Percentiles rank a stretch among this genome's conserved stretches.
Conservation (phyloP, 2,329 filamentous ascomycete genomes). For the Biscogniauxia sp. region DNA sequence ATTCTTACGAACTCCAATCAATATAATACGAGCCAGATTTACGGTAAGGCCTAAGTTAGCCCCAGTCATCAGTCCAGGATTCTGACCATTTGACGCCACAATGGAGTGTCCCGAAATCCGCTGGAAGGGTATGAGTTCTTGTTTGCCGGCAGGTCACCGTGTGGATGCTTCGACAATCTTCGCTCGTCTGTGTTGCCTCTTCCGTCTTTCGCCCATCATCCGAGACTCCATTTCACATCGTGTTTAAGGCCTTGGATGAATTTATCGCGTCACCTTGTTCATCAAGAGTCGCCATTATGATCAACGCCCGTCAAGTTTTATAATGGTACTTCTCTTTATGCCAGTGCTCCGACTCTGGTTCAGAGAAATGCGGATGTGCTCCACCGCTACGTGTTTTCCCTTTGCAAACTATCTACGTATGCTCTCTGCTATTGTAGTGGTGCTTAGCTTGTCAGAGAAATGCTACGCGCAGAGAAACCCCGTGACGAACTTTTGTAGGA, state of each 20-base stretch:
- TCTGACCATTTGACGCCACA: not conserved
- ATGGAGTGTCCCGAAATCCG: not conserved
- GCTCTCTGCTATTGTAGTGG: not conserved
- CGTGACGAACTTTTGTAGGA: conserved; percentile 51
- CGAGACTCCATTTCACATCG: not conserved
- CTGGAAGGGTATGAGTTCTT: not conserved
- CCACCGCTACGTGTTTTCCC: not conserved
- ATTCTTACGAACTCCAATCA: not conserved
- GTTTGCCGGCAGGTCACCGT: not conserved
- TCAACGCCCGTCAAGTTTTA: not conserved
- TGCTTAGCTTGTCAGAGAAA: not conserved
- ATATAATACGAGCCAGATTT: not conserved
- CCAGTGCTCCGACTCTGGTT: not conserved
- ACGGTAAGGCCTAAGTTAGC: not conserved
- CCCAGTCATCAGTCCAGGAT: not conserved
- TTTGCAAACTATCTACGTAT: not conserved
- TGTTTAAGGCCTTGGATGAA: not conserved
- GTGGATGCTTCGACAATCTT: not conserved
- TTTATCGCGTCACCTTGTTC: not conserved
- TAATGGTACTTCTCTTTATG: not conserved
- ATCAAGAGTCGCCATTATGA: not conserved
- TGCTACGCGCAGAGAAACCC: conserved; percentile 45
- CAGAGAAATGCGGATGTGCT: not conserved
- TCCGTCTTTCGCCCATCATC: not conserved
- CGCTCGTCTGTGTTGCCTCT: not conserved